Evolutionary conservation across 192 early-diverging fungal species (phyloP).

Genomic region (Radiomyces spectabilis): DNA sequence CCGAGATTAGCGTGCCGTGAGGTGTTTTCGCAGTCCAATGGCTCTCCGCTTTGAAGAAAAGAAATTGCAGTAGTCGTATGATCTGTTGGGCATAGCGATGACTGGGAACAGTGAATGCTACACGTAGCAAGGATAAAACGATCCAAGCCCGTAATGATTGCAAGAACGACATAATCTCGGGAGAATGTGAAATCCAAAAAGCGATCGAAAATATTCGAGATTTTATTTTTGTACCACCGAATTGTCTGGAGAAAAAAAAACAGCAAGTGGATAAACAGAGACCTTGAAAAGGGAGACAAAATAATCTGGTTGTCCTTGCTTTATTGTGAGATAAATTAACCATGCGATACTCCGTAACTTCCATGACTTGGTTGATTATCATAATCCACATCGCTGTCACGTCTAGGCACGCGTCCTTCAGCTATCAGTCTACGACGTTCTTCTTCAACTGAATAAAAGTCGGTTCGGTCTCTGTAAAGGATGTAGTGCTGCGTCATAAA

Average conservation of each 20-base stretch:
- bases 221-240: too few species aligned
- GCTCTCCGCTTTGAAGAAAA: constrained; percentile 1
- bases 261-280: too few species aligned
- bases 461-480: constrained; percentile 45
- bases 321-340: too few species aligned
- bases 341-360: too few species aligned
- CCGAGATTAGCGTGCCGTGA: constrained; percentile 1
- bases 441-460: constrained; percentile 26
- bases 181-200: too few species aligned
- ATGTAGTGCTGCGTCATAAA: constrained; percentile 84
- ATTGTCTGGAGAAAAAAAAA: too few species aligned
- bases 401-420: too few species aligned
- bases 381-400: too few species aligned
- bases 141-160: constrained; percentile 2
- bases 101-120: background rate
- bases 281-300: too few species aligned
- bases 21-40: constrained; percentile 1
- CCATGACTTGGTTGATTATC: too few species aligned
- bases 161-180: constrained; percentile 9
- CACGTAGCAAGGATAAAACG: background rate
- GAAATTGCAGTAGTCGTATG: background rate
- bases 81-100: background rate
- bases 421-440: constrained; percentile 24
- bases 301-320: too few species aligned
- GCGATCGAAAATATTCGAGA: too few species aligned